A percentile compares a stretch with the other conserved stretches of the same genome.
Evolutionary conservation across 129 eudicot genomes (phyloP).

Genomic region (Oenanthe sinensis): DNA sequence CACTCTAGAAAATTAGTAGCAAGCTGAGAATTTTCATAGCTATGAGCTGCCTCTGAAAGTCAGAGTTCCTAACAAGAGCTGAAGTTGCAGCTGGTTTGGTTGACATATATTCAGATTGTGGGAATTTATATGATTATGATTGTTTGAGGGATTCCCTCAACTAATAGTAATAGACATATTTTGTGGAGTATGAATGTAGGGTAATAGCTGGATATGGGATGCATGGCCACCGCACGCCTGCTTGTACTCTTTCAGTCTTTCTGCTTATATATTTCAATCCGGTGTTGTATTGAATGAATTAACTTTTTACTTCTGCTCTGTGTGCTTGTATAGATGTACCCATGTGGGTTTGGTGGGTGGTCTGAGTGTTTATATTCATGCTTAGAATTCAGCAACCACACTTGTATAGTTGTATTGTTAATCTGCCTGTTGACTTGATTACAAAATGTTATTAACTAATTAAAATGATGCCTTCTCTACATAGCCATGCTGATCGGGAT

Average conservation of each 20-base stretch:
- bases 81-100: constrained; percentile 53
- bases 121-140: constrained; percentile 37
- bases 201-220: too few relatives aligned
- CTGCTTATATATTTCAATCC: constrained; percentile 48
- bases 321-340: constrained; percentile 76
- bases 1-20: constrained; percentile 41
- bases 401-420: constrained; percentile 74
- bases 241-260: constrained; percentile 50
- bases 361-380: constrained; percentile 41
- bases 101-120: constrained; percentile 67
- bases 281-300: constrained; percentile 69
- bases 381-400: constrained; percentile 32
- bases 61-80: constrained; percentile 43
- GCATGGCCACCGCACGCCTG: constrained; percentile 48
- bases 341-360: constrained; percentile 78
- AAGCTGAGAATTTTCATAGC: constrained; percentile 43
- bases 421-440: constrained; percentile 71
- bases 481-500: constrained; percentile 51
- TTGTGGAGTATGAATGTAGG: constrained; percentile 74
- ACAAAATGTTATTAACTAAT: constrained; percentile 57
- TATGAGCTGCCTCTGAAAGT: constrained; percentile 43
- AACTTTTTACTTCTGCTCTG: constrained; percentile 62
- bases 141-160: constrained; percentile 36
- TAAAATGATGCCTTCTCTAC: constrained; percentile 36
- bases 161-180: constrained; percentile 44